phyloP scores from a whole-genome alignment of 371 early-diverging fungal species.

The Mucor lusitanicus region DNA sequence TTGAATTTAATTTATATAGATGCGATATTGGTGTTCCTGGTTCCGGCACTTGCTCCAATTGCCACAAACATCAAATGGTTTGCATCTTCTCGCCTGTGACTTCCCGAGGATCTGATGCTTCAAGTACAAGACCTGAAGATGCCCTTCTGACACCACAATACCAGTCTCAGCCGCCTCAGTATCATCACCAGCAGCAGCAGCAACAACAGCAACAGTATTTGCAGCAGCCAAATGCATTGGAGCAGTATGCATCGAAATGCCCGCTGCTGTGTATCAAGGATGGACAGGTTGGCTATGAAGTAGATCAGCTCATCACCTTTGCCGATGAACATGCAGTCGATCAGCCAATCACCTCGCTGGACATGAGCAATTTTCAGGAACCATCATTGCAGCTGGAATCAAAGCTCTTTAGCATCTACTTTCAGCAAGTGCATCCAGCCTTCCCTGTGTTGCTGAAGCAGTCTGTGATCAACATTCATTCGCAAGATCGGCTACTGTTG shows the following conservation, averaged over 20 bases:
- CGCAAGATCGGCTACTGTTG: slow-evolving; percentile 5
- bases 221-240: not conserved
- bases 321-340: not conserved
- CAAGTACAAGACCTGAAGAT: slow-evolving; percentile 4
- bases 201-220: not conserved
- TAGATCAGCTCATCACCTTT: not conserved
- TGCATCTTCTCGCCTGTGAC: slow-evolving; percentile 32
- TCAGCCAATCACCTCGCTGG: slow-evolving; percentile 6
- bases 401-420: slow-evolving; percentile 59
- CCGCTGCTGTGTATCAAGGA: slow-evolving; percentile 15
- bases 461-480: slow-evolving; percentile 11
- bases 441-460: slow-evolving; percentile 53
- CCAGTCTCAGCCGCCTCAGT: not conserved
- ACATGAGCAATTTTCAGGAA: not conserved
- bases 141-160: not conserved
- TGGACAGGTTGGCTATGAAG: slow-evolving; percentile 18
- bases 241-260: not conserved
- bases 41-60: slow-evolving; percentile 42
- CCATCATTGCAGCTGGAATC: slow-evolving; percentile 36
- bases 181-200: not conserved
- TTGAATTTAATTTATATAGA: slow-evolving; percentile 16
- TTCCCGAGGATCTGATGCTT: slow-evolving; percentile 10
- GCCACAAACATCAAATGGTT: slow-evolving; percentile 24
- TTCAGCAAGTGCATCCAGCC: slow-evolving; percentile 64
- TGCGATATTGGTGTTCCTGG: slow-evolving; percentile 44